Base-by-base conservation (phyloP, 345 rosid species). In the Erucastrum elatum region DNA sequence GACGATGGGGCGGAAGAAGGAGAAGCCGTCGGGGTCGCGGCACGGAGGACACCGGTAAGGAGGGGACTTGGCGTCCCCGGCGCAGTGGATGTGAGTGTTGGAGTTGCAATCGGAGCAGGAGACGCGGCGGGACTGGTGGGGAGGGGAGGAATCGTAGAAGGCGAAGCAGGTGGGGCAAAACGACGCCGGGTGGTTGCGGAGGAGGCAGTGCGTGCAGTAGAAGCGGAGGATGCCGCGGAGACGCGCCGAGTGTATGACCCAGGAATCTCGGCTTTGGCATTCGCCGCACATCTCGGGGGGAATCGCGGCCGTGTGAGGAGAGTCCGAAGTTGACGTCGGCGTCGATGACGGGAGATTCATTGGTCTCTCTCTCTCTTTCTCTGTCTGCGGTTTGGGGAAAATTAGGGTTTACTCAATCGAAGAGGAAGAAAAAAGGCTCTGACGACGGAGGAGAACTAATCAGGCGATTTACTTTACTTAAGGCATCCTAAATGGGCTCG, bases 131-230 rank as follows among this genome's bases (percentile, higher is more conserved):
- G 88, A 79, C 6, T 84, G 76, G 15, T 83, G 86, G 4, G 88
- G 90, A 3, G 84, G 88, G 34, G 77, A 68, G 4, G 89, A 74
- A 66, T 81, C 90, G 82, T 89, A 89, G 77, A 88, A 86, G 35
- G 81, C 46, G 86, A 90, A 86, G 84, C 98, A 94, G 7, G 25
- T 6, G 0, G 97, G 95, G 75, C 98, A 94, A 84, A 91, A 94
- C 30, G 87, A 84, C 35, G 82, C 25, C 0, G 88, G 91, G 34
- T 90, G 90, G 76, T 82, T 84, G 13, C 78, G 86, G 74, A 94
- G 98, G 75, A 91, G 88, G 79, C 97, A 91, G 66, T 87, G 82
- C 35, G 96, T 91, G 85, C 97, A 94, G 81, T 86, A 89, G 2
- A 79, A 86, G 8, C 93, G 90, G 73, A 79, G 72, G 61, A 49